Evolutionary conservation across 2,329 filamentous ascomycete genomes (phyloP).

Genomic region (Byssothecium circinans): DNA sequence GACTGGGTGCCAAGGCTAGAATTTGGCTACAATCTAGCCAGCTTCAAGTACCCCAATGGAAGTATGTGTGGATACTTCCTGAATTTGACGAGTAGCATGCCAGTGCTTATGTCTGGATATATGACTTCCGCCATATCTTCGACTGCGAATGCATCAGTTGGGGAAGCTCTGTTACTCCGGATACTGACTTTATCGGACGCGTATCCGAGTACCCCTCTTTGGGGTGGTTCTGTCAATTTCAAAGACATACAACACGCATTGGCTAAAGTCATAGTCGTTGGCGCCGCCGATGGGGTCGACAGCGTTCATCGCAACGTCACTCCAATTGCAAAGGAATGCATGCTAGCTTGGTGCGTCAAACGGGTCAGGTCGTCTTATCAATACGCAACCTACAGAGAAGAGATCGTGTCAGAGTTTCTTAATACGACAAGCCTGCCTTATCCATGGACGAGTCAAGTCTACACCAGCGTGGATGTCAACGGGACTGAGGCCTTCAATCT

Average conservation of each 20-base stretch:
- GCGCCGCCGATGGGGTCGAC: not conserved
- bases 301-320: conserved; percentile 12
- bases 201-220: not conserved
- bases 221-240: conserved; percentile 21
- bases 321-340: conserved; percentile 23
- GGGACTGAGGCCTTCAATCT: too few relatives aligned
- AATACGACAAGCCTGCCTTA: conserved; percentile 9
- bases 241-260: conserved; percentile 16
- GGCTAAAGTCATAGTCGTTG: conserved; percentile 9
- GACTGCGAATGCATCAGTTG: not conserved
- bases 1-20: not conserved
- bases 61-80: conserved; percentile 31
- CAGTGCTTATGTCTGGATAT: conserved; percentile 25
- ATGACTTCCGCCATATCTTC: not conserved
- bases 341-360: conserved; percentile 28
- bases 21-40: not conserved
- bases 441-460: conserved; percentile 12
- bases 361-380: conserved; percentile 19
- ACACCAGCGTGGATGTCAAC: too few relatives aligned
- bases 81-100: conserved; percentile 12
- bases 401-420: conserved; percentile 6
- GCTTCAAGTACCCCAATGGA: conserved; percentile 13
- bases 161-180: not conserved
- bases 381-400: conserved; percentile 16
- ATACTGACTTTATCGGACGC: not conserved